A percentile compares a stretch with the other conserved stretches of the same genome.
Evolutionary conservation across 2,329 filamentous ascomycete species (phyloP).

Genomic region (Ophiostoma sp.): DNA sequence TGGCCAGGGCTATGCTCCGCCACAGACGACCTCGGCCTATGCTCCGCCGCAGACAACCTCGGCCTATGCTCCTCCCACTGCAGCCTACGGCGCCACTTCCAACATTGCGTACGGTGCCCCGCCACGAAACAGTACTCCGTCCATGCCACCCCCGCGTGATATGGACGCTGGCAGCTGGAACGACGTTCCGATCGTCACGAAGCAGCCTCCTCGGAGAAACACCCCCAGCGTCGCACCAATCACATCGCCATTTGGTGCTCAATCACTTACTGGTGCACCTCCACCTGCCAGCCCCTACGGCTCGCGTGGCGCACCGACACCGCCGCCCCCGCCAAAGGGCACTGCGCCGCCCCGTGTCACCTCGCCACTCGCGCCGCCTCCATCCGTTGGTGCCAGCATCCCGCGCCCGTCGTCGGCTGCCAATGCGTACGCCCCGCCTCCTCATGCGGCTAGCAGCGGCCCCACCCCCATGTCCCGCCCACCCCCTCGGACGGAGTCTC

Average conservation of each 20-base stretch:
- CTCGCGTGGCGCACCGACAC: constrained; percentile 45
- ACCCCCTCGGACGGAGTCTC: constrained; percentile 70
- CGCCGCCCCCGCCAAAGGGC: constrained; percentile 69
- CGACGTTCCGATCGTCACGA: constrained; percentile 80
- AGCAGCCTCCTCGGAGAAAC: constrained; percentile 62
- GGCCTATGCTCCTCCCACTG: constrained; percentile 34
- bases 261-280: constrained; percentile 49
- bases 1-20: constrained; percentile 35
- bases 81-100: constrained; percentile 38
- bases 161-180: constrained; percentile 84
- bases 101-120: constrained; percentile 32
- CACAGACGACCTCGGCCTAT: constrained; percentile 29
- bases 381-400: constrained; percentile 45
- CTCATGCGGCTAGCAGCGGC: constrained; percentile 34
- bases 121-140: constrained; percentile 56
- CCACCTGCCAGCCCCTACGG: constrained; percentile 55
- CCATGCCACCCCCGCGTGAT: constrained; percentile 58
- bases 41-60: constrained; percentile 31
- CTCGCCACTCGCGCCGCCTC: constrained; percentile 61
- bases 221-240: constrained; percentile 68
- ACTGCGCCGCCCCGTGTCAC: constrained; percentile 62
- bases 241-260: constrained; percentile 68
- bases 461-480: constrained; percentile 42
- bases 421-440: constrained; percentile 60
- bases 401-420: constrained; percentile 48